These are phyloP conservation scores for Calonectria leucothoes DNA, from an alignment of 2,329 filamentous ascomycete species.

Conservation along the genomic window DNA sequence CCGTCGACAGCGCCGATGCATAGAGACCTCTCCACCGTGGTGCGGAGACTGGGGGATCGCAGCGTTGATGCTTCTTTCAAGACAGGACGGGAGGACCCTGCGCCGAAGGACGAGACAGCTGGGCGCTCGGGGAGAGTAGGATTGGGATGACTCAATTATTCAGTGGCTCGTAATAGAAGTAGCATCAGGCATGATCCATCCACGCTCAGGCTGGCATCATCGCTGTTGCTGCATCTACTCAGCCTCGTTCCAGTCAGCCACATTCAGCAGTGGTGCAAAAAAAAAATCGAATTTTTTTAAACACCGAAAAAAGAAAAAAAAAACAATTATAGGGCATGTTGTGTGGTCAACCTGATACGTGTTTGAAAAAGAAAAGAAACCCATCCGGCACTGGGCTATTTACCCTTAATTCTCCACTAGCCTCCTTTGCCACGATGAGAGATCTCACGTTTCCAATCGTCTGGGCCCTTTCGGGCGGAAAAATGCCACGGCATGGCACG, in stretches of 20 bases:
- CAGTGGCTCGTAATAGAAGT: background rate
- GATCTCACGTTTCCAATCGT: slow-evolving; percentile 26
- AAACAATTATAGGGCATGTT: background rate
- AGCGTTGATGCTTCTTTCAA: background rate
- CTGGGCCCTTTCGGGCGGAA: slow-evolving; percentile 12
- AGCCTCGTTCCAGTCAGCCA: background rate
- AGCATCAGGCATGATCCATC: background rate
- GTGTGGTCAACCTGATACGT: slow-evolving; percentile 7
- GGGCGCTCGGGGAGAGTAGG: background rate
- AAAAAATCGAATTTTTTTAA: background rate
- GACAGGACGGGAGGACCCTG: slow-evolving; percentile 11
- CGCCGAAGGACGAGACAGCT: background rate
- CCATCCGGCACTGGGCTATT: background rate
- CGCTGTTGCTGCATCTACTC: background rate
- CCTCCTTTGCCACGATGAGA: slow-evolving; percentile 15
- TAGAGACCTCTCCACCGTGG: background rate
- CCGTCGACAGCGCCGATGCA: background rate
- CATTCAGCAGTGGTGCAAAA: background rate
- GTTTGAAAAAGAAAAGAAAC: slow-evolving; percentile 4
- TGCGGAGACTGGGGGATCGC: background rate
- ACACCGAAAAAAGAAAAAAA: background rate
- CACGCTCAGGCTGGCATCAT: background rate
- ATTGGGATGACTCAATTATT: background rate
- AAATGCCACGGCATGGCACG: background rate
- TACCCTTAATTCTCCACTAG: slow-evolving; percentile 7